A percentile compares a stretch with the other conserved stretches of the same genome.
These are phyloP conservation scores for Cyclotella baltica DNA, from an alignment of 108 stramenopile species.

Conservation along the genomic window DNA sequence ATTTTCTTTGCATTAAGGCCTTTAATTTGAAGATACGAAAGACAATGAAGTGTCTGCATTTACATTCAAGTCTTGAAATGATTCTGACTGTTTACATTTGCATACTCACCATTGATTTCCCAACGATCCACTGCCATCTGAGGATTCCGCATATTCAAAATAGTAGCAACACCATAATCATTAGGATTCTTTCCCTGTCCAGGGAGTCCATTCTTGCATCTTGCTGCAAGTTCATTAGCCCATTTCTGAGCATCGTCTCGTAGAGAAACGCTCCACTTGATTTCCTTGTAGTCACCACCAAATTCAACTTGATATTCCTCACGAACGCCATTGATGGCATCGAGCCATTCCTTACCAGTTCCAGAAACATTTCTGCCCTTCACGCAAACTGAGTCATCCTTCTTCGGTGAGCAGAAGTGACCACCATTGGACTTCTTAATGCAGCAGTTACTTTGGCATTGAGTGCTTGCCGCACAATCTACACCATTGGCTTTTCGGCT, in stretches of 20 bases:
- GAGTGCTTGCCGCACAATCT: neutral
- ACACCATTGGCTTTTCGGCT: neutral
- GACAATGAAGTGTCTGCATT: neutral
- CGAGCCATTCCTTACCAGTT: neutral
- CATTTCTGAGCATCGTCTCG: neutral
- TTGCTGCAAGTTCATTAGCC: neutral
- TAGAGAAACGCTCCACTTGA: neutral
- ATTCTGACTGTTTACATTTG: neutral
- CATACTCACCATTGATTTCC: neutral
- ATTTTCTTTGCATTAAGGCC: neutral
- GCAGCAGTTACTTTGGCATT: conserved; percentile 1
- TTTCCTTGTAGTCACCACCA: neutral
- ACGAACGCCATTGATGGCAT: neutral
- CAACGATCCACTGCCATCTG: neutral
- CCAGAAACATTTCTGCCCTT: conserved; percentile 5
- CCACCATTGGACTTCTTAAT: neutral
- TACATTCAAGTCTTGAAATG: too few species aligned
- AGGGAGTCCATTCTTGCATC: neutral
- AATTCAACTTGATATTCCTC: conserved; percentile 5
- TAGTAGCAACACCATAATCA: neutral
- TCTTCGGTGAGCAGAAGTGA: neutral
- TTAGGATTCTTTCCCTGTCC: neutral
- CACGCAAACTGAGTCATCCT: neutral
- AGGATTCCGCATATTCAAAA: neutral
- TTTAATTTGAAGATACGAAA: neutral